Evolutionary conservation across 768 basidiomycete species (phyloP).

Genomic region (Mycena indigotica): DNA sequence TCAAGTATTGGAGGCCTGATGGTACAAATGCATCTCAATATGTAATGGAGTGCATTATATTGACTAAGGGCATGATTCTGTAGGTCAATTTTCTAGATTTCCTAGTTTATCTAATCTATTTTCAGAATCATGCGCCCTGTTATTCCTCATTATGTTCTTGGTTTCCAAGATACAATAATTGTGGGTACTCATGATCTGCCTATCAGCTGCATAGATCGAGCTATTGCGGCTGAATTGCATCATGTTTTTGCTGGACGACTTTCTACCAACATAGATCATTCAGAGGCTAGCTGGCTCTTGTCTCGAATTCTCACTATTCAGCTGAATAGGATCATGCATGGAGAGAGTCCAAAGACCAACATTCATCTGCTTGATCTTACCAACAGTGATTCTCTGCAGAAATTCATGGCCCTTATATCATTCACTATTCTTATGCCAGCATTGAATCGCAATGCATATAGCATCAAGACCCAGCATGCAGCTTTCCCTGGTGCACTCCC

Average conservation of each 20-base stretch:
- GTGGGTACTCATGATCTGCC: background rate
- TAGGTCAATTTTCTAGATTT: too few species aligned
- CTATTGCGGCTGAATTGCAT: background rate
- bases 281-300: background rate
- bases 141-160: background rate
- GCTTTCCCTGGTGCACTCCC: background rate
- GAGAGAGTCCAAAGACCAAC: background rate
- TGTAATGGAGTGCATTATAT: too few species aligned
- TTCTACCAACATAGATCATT: background rate
- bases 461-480: background rate
- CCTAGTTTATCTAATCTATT: too few species aligned
- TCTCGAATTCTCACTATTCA: background rate
- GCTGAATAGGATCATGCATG: background rate
- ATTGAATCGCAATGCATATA: background rate
- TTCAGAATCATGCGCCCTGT: background rate
- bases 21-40: too few species aligned
- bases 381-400: background rate
- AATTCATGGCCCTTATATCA: background rate
- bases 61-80: too few species aligned
- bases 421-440: background rate
- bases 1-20: too few species aligned
- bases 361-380: background rate
- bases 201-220: background rate
- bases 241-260: background rate
- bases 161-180: background rate